These are phyloP conservation scores for Asterionellopsis glacialis DNA, from an alignment of 108 stramenopile species.

Conservation along the genomic window DNA sequence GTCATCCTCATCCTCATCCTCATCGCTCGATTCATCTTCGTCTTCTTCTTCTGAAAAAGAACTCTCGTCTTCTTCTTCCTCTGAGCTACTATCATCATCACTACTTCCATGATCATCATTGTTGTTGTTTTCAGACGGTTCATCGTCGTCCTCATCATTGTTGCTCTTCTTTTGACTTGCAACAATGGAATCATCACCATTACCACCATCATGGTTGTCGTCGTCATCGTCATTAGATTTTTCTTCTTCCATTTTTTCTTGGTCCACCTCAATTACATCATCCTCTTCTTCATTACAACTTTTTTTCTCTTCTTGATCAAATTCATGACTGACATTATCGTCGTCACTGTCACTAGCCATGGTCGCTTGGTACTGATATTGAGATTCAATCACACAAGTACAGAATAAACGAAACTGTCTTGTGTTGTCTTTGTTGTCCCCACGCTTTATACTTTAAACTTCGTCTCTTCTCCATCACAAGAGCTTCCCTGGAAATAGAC, in stretches of 20 bases:
- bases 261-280: neutral
- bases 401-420: too few relatives aligned
- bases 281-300: slow-evolving; percentile 5
- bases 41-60: slow-evolving; percentile 1
- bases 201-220: neutral
- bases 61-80: neutral
- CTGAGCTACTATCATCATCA: neutral
- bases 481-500: too few relatives aligned
- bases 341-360: slow-evolving; percentile 1
- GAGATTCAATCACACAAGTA: too few relatives aligned
- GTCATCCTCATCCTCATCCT: neutral
- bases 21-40: neutral
- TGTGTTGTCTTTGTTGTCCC: too few relatives aligned
- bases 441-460: too few relatives aligned
- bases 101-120: neutral
- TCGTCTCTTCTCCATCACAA: too few relatives aligned
- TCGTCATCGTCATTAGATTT: neutral
- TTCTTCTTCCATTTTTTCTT: slow-evolving; percentile 3
- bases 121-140: slow-evolving; percentile 5
- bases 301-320: slow-evolving; percentile 2
- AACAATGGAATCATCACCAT: neutral
- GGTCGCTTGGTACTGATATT: too few relatives aligned
- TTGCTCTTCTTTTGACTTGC: neutral
- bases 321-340: neutral
- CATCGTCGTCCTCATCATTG: neutral